These are phyloP conservation scores for Solanum hybrid DNA, from an alignment of 305 asterid species.

Conservation along the genomic window DNA sequence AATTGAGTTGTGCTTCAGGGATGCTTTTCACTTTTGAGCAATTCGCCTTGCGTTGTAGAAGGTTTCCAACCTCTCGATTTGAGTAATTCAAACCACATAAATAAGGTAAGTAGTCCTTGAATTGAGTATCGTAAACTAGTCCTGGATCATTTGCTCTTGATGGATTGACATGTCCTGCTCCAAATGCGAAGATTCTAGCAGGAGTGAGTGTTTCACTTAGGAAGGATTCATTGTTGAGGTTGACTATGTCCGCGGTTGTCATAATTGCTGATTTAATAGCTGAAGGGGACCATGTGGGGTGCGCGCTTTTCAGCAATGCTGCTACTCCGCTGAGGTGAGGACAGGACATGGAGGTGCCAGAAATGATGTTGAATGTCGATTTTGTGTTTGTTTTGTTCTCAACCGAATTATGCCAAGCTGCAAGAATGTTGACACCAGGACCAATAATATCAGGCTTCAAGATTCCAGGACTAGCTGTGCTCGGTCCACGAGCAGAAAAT, in stretches of 20 bases:
- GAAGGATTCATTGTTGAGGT: slow-evolving; percentile 26
- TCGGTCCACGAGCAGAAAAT: slow-evolving; percentile 49
- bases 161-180: slow-evolving; percentile 58
- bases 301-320: slow-evolving; percentile 50
- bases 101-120: slow-evolving; percentile 33
- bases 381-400: slow-evolving; percentile 23
- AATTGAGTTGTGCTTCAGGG: slow-evolving; percentile 30
- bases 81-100: slow-evolving; percentile 42
- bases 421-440: slow-evolving; percentile 47
- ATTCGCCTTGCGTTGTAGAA: slow-evolving; percentile 20
- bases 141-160: slow-evolving; percentile 44
- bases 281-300: slow-evolving; percentile 56
- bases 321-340: slow-evolving; percentile 68
- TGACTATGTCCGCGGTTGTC: slow-evolving; percentile 41
- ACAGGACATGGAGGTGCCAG: slow-evolving; percentile 60
- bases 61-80: slow-evolving; percentile 11
- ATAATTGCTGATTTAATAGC: slow-evolving; percentile 58
- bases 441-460: slow-evolving; percentile 52
- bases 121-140: slow-evolving; percentile 32
- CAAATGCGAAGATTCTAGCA: slow-evolving; percentile 28
- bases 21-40: slow-evolving; percentile 24
- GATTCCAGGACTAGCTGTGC: slow-evolving; percentile 25
- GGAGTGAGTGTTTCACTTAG: slow-evolving; percentile 23
- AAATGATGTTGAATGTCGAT: slow-evolving; percentile 28
- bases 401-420: slow-evolving; percentile 25